A percentile compares a stretch with the other conserved stretches of the same genome.
Conservation (phyloP, 345 rosid genomes). For the sweet orange (Citrus sinensis) region DNA sequence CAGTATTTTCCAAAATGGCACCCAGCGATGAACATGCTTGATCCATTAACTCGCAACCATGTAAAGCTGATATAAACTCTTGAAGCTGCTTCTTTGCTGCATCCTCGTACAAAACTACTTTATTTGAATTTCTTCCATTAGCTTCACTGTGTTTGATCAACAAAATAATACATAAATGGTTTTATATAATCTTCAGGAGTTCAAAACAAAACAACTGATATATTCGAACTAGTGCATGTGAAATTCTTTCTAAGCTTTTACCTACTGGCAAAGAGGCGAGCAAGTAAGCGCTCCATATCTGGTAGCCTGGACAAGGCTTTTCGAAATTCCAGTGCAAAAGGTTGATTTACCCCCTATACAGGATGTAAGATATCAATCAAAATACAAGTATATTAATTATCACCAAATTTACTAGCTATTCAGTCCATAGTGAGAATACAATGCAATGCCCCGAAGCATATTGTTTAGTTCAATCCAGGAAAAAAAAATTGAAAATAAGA, state of each 20-base stretch:
- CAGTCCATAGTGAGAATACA: background rate
- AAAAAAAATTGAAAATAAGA: background rate
- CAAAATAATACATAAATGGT: background rate
- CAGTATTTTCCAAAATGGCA: slow-evolving; percentile 58
- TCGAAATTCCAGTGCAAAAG: slow-evolving; percentile 65
- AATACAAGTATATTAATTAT: background rate
- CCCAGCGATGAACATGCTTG: slow-evolving; percentile 76
- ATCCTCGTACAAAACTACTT: slow-evolving; percentile 88
- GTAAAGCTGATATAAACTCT: slow-evolving; percentile 77
- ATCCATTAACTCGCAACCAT: slow-evolving; percentile 77
- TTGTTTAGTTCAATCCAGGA: background rate
- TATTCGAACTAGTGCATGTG: slow-evolving; percentile 8
- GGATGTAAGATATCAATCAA: slow-evolving; percentile 22
- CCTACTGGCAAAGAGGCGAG: slow-evolving; percentile 77
- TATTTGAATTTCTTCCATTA: slow-evolving; percentile 84
- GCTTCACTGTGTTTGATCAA: slow-evolving; percentile 58
- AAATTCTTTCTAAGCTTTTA: slow-evolving; percentile 28
- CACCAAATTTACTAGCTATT: background rate
- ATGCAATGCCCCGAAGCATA: background rate
- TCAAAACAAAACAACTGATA: background rate
- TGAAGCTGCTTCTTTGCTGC: slow-evolving; percentile 85
- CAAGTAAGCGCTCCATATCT: slow-evolving; percentile 93
- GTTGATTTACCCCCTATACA: slow-evolving; percentile 65
- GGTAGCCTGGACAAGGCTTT: slow-evolving; percentile 77
- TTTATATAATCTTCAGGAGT: background rate